Conservation (phyloP, 2,329 filamentous ascomycete species). For the Apiospora saccharicola region DNA sequence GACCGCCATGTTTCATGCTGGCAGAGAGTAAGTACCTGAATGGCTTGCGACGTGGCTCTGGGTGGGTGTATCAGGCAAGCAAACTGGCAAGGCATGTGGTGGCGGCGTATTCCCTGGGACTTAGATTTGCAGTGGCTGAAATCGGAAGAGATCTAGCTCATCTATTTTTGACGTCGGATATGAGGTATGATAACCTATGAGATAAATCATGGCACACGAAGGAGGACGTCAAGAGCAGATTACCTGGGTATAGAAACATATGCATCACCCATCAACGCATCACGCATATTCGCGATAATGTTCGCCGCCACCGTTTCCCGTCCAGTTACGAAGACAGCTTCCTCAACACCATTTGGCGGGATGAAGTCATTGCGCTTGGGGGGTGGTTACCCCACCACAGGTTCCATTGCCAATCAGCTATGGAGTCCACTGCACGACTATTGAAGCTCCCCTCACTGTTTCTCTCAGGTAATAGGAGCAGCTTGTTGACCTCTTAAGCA, state of each 20-base stretch:
- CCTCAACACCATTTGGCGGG: constrained; percentile 22
- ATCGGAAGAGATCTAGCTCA: constrained; percentile 6
- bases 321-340: neutral
- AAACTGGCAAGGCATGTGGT: neutral
- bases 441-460: constrained; percentile 22
- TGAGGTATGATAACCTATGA: neutral
- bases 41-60: constrained; percentile 13
- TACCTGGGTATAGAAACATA: neutral
- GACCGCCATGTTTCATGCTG: neutral
- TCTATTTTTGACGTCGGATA: neutral
- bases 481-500: constrained; percentile 13
- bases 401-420: constrained; percentile 21
- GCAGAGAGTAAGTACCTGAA: neutral
- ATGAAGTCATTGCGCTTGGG: constrained; percentile 23
- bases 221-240: neutral
- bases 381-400: constrained; percentile 12
- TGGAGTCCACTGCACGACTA: constrained; percentile 11
- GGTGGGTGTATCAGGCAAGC: constrained; percentile 5
- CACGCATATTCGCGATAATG: constrained; percentile 2
- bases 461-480: constrained; percentile 18
- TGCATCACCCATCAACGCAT: neutral
- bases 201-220: neutral
- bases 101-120: neutral
- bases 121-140: neutral
- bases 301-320: neutral